Evolutionary conservation across 257 asterid species (phyloP).

Genomic region (Lithospermum erythrorhizon): DNA sequence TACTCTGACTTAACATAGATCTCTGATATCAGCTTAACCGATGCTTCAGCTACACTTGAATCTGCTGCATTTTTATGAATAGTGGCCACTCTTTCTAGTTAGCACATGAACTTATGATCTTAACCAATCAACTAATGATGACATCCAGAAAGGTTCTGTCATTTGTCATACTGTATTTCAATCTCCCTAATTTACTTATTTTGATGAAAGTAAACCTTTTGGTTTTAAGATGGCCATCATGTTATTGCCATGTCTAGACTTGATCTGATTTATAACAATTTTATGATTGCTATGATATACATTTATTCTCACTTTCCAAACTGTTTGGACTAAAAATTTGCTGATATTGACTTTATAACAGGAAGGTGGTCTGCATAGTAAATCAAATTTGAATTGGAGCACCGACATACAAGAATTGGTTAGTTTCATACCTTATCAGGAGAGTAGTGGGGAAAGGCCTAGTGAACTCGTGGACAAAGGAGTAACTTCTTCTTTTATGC

Average conservation of each 20-base stretch:
- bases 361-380: conserved; percentile 33
- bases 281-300: too few relatives aligned
- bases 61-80: neutral
- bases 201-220: too few relatives aligned
- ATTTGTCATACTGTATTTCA: too few relatives aligned
- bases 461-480: conserved; percentile 29
- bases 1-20: neutral
- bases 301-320: too few relatives aligned
- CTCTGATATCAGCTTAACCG: neutral
- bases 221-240: too few relatives aligned
- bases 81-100: neutral
- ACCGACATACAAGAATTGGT: conserved; percentile 44
- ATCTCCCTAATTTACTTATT: too few relatives aligned
- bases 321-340: too few relatives aligned
- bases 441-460: conserved; percentile 24
- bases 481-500: conserved; percentile 32
- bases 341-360: conserved; percentile 12
- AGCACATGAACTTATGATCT: neutral
- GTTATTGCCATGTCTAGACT: too few relatives aligned
- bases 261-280: too few relatives aligned
- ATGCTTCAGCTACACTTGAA: neutral
- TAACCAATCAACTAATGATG: neutral
- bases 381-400: conserved; percentile 25
- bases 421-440: conserved; percentile 40
- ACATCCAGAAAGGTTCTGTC: too few relatives aligned